Percentiles rank a stretch among this genome's conserved stretches.
These are phyloP conservation scores for Amphirosellinia nigrospora DNA, from an alignment of 495 filamentous ascomycete species.

Conservation along the genomic window DNA sequence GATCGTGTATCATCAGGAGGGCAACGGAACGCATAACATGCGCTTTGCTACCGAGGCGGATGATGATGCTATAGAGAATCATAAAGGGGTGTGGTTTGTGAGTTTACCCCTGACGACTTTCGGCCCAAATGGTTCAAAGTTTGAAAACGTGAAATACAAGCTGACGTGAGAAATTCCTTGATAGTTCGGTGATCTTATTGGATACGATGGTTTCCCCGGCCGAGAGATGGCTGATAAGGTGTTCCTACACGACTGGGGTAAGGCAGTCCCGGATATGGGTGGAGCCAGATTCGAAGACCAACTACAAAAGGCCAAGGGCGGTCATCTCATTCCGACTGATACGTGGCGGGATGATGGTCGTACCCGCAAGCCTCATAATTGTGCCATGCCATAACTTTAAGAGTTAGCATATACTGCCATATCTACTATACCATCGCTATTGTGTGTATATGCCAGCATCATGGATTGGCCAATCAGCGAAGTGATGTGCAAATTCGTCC, in stretches of 20 bases:
- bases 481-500: no score
- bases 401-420: background rate
- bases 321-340: slow-evolving; percentile 19
- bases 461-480: no score
- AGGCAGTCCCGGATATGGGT: slow-evolving; percentile 18
- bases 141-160: background rate
- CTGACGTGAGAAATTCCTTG: background rate
- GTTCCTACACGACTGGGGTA: slow-evolving; percentile 26
- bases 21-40: slow-evolving; percentile 36
- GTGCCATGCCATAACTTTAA: no score
- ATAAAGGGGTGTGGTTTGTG: slow-evolving; percentile 28
- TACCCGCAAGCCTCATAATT: no score
- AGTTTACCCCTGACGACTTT: background rate
- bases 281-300: background rate
- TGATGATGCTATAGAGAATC: slow-evolving; percentile 30
- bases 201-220: slow-evolving; percentile 1
- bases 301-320: slow-evolving; percentile 9
- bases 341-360: no score
- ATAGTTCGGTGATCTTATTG: slow-evolving; percentile 7
- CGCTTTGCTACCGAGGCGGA: slow-evolving; percentile 35
- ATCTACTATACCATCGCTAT: background rate
- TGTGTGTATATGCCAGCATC: background rate
- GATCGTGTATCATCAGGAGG: slow-evolving; percentile 43
- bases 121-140: background rate
- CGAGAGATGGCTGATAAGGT: slow-evolving; percentile 23